Conservation (phyloP, 2,329 filamentous ascomycete genomes). For the Colletotrichum sp. region DNA sequence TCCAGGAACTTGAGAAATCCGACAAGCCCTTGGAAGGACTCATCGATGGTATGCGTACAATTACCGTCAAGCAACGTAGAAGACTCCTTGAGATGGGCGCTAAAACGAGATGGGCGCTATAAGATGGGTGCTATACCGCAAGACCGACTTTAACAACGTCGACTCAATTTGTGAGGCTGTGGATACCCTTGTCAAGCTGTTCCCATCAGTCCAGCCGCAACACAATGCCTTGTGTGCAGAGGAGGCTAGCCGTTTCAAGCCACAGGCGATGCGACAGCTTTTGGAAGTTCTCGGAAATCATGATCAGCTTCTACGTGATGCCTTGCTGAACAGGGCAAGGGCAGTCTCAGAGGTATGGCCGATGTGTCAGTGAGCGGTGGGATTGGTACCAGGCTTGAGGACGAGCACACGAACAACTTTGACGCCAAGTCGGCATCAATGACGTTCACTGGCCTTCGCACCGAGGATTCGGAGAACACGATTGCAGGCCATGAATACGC, state of each 20-base stretch:
- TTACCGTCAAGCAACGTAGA: not conserved
- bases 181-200: not conserved
- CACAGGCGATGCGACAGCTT: not conserved
- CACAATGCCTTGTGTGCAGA: not conserved
- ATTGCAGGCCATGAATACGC: not conserved
- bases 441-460: not conserved
- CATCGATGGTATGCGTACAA: not conserved
- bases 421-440: not conserved
- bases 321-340: not conserved
- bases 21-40: not conserved
- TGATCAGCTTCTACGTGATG: not conserved
- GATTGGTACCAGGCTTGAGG: not conserved
- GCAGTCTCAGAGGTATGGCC: no score
- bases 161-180: not conserved
- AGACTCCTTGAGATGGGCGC: rapidly evolving
- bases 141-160: not conserved
- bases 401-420: not conserved
- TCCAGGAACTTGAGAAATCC: not conserved
- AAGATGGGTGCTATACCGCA: not conserved
- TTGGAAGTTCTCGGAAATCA: not conserved
- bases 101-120: not conserved
- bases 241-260: not conserved
- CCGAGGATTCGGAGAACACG: not conserved
- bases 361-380: not conserved
- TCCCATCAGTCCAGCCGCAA: not conserved